Evolutionary conservation across 345 rosid species (phyloP).

Genomic region (Brassica napus): Da-Ae NC_063452.1:53111001-53111500

Average conservation of each 20-base stretch:
- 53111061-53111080: neutral
- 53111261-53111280: neutral
- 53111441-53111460: neutral
- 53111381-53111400: neutral
- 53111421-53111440: neutral
- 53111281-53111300: neutral
- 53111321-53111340: conserved; percentile 1
- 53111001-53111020: conserved; percentile 88
- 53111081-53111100: conserved; percentile 5
- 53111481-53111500: neutral
- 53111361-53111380: neutral
- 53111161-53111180: conserved; percentile 84
- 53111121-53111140: conserved; percentile 86
- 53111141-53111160: conserved; percentile 82
- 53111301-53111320: neutral
- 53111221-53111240: conserved; percentile 61
- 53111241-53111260: conserved; percentile 42
- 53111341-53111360: neutral
- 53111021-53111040: neutral
- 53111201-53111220: conserved; percentile 66
- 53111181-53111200: conserved; percentile 82
- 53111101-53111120: conserved; percentile 83
- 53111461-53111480: neutral
- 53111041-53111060: neutral
- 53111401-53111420: neutral